Evolutionary conservation across 352 stramenopile species (phyloP).

Genomic region (Pythium utonaiense): DNA sequence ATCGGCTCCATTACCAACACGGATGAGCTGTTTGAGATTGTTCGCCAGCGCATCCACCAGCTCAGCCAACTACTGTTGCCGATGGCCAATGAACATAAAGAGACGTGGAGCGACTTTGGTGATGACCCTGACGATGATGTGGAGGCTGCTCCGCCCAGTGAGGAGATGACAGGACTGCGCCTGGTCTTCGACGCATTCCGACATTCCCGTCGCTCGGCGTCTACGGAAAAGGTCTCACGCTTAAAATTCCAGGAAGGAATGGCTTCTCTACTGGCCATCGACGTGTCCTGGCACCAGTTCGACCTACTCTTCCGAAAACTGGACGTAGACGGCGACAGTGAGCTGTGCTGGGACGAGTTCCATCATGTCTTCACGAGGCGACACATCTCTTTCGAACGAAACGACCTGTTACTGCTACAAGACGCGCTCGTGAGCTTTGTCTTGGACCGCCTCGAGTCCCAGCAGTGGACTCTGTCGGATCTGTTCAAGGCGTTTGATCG

Average conservation of each 20-base stretch:
- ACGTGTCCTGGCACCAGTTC: slow-evolving; percentile 52
- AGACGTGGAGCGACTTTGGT: slow-evolving; percentile 48
- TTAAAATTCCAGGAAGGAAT: slow-evolving; percentile 43
- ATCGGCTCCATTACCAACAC: slow-evolving; percentile 43
- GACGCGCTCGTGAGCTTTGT: slow-evolving; percentile 40
- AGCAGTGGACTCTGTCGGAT: slow-evolving; percentile 43
- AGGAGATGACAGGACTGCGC: slow-evolving; percentile 27
- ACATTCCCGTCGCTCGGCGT: slow-evolving; percentile 2
- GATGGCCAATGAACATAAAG: slow-evolving; percentile 19
- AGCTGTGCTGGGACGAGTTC: slow-evolving; percentile 42
- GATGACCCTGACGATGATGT: slow-evolving; percentile 32
- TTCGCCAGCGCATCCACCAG: slow-evolving; percentile 39
- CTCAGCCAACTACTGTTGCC: slow-evolving; percentile 27
- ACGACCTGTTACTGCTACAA: slow-evolving; percentile 35
- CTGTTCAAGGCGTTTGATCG: slow-evolving; percentile 49
- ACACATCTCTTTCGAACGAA: slow-evolving; percentile 27
- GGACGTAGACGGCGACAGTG: slow-evolving; percentile 31
- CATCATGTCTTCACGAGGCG: slow-evolving; percentile 28
- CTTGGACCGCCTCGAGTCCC: slow-evolving; percentile 39
- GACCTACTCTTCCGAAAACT: slow-evolving; percentile 48
- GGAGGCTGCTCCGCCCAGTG: slow-evolving; percentile 1
- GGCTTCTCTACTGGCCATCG: slow-evolving; percentile 28
- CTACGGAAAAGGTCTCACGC: slow-evolving; percentile 30
- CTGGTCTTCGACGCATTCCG: slow-evolving; percentile 37
- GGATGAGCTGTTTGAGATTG: slow-evolving; percentile 48